Conservation (phyloP, 1,284 basidiomycete genomes). For the Trichosporon sp. region DNA sequence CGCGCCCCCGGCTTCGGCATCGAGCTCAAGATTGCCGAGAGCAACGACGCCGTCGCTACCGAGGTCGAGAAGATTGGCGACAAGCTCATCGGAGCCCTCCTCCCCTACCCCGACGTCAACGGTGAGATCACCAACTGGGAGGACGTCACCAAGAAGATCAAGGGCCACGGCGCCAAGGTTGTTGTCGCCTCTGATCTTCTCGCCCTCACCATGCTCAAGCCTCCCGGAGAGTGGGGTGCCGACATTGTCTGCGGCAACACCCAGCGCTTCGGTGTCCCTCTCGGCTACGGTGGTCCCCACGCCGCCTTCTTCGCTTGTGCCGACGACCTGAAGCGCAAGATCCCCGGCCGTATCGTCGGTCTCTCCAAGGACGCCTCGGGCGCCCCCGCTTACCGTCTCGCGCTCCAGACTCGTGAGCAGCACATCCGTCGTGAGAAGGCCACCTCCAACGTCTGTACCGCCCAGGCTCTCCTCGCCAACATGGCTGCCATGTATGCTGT, state of each 20-base stretch:
- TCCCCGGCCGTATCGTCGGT: conserved; percentile 93
- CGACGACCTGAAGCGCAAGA: conserved; percentile 91
- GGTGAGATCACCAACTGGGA: conserved; percentile 80
- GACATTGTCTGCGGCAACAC: conserved; percentile 95
- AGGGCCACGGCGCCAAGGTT: conserved; percentile 76
- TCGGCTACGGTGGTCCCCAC: conserved; percentile 88
- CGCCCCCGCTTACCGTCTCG: conserved; percentile 84
- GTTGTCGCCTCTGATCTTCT: conserved; percentile 89
- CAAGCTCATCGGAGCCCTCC: conserved; percentile 76
- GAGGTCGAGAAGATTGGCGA: conserved; percentile 63
- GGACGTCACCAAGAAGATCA: conserved; percentile 68
- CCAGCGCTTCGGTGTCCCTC: conserved; percentile 86
- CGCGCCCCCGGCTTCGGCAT: conserved; percentile 90
- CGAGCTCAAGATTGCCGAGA: conserved; percentile 66
- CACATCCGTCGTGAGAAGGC: conserved; percentile 96
- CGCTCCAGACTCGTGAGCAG: conserved; percentile 94
- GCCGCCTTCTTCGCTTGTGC: conserved; percentile 95
- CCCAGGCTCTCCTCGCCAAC: conserved; percentile 89
- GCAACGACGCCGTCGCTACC: conserved; percentile 57
- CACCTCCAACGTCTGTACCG: conserved; percentile 89
- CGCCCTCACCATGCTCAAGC: conserved; percentile 88
- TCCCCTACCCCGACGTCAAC: conserved; percentile 92
- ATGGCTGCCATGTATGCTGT: conserved; percentile 98
- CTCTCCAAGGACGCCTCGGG: conserved; percentile 82
- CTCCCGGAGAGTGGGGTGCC: conserved; percentile 98